phyloP scores from a whole-genome alignment of 371 early-diverging fungal genomes.

The Circinella umbellata region DNA sequence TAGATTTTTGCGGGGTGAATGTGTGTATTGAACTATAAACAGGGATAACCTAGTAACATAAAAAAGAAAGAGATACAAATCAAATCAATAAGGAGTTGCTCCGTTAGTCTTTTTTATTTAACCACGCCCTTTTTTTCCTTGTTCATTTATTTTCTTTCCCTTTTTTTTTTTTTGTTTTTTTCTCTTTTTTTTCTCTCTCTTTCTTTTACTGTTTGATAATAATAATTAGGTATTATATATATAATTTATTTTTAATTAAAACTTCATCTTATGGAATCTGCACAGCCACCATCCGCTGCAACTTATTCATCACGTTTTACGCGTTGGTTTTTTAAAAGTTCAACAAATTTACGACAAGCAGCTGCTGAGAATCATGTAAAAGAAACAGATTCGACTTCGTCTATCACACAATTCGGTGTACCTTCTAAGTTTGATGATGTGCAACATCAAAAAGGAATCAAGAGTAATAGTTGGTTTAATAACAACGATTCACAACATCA shows the following conservation, averaged over 20 bases:
- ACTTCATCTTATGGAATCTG: slow-evolving; percentile 4
- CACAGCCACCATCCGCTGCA: slow-evolving; percentile 17
- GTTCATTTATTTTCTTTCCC: not conserved
- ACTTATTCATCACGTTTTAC: slow-evolving; percentile 14
- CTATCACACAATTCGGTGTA: slow-evolving; percentile 8
- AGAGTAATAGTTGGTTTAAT: slow-evolving; percentile 28
- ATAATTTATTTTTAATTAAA: not conserved
- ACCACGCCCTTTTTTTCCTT: slow-evolving; percentile 10
- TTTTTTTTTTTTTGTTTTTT: slow-evolving; percentile 9
- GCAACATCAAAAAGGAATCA: slow-evolving; percentile 21
- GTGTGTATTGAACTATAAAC: not conserved
- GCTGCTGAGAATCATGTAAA: not conserved
- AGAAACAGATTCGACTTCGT: not conserved
- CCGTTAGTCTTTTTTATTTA: slow-evolving; percentile 8
- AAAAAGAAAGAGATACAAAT: slow-evolving; percentile 6
- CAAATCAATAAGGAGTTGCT: slow-evolving; percentile 16
- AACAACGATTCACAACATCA: not conserved
- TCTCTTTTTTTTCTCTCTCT: slow-evolving; percentile 9
- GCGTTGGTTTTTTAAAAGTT: slow-evolving; percentile 10
- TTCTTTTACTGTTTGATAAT: slow-evolving; percentile 6
- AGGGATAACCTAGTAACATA: not conserved
- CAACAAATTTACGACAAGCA: slow-evolving; percentile 4
- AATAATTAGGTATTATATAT: not conserved
- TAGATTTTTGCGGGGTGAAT: not conserved
- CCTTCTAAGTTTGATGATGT: slow-evolving; percentile 22